Conservation (phyloP, 176 grass and related monocot species). For the Ensete glaucum region DNA sequence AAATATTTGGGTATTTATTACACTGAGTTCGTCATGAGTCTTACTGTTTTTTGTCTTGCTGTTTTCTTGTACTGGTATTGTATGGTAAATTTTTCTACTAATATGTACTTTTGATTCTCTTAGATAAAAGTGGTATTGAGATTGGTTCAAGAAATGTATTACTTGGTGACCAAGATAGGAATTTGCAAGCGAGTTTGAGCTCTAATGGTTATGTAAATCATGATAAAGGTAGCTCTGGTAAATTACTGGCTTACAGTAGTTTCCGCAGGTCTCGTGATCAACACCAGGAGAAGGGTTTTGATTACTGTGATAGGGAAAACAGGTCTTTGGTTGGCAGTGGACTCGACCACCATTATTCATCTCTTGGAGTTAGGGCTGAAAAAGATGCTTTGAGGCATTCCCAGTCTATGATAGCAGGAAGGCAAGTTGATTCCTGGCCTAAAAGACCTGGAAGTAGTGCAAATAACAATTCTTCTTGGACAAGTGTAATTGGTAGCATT, state of each 20-base stretch:
- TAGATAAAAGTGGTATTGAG: slow-evolving; percentile 33
- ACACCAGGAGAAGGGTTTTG: slow-evolving; percentile 28
- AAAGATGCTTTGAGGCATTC: slow-evolving; percentile 31
- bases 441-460: slow-evolving; percentile 21
- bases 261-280: slow-evolving; percentile 30
- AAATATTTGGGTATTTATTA: slow-evolving; percentile 22
- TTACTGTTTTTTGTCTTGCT: background rate
- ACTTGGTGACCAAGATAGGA: slow-evolving; percentile 23
- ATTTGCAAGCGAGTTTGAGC: slow-evolving; percentile 15
- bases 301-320: slow-evolving; percentile 22
- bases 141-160: slow-evolving; percentile 28
- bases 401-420: slow-evolving; percentile 21
- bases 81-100: background rate
- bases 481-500: slow-evolving; percentile 1
- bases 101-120: background rate
- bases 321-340: slow-evolving; percentile 22
- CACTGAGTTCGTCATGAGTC: too few species aligned
- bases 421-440: slow-evolving; percentile 23
- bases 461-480: slow-evolving; percentile 20
- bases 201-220: slow-evolving; percentile 22
- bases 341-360: slow-evolving; percentile 17
- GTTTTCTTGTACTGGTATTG: background rate
- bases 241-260: slow-evolving; percentile 42
- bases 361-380: background rate
- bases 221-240: slow-evolving; percentile 19